Evolutionary conservation across 2,329 filamentous ascomycete species (phyloP), one percentile per base, ranked within the genome.

Genomic region (Paecilomyces sp.): DNA sequence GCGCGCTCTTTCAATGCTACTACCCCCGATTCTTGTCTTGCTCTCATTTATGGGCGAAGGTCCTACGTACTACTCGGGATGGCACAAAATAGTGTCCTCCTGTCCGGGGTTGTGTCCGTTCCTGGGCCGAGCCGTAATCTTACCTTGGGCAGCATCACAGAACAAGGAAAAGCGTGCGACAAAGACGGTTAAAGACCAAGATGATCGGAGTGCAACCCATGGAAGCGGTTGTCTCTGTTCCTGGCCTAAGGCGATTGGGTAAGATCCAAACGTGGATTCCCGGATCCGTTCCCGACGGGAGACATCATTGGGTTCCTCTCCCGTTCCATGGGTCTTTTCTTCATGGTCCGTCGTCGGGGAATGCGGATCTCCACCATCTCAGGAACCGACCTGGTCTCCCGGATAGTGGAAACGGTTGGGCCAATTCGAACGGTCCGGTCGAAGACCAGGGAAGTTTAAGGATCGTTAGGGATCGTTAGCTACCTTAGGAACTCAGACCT

Each of bases 311-410:
- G 57, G 55, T 36, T 56, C 36, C 9, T 8, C 47, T 56, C 24
- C 55, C 36, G 15, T 58, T 52, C 30, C 51, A 55, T 64, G 64
- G 63, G 58, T 56, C 59, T 58, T 57, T 24, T 62, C 55, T 60
- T 61, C 60, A 58, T 51, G 58, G 58, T 60, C 53, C 57, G 57
- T 50, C 50, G 34, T 64, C 66, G 67, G 67, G 67, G 67, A 68
- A 68, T 58, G 59, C 66, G 65, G 66, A 60, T 52, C 62, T 57
- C 67, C 67, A 67, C 66, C 64, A 30, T 24, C 25, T 25, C 51
- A 53, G 51, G 28, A 53, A 25, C 41, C 41, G 36, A 47, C 36
- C 18, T 47, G 36, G 36, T 47, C 15, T 47, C 36, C 3, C 41
- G 15, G 41, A 47, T 18, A 47, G 41, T 47, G 41, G 15, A 47